Evolutionary conservation across 192 early-diverging fungal species (phyloP).

Genomic region (Paraglomus brasilianum): DNA sequence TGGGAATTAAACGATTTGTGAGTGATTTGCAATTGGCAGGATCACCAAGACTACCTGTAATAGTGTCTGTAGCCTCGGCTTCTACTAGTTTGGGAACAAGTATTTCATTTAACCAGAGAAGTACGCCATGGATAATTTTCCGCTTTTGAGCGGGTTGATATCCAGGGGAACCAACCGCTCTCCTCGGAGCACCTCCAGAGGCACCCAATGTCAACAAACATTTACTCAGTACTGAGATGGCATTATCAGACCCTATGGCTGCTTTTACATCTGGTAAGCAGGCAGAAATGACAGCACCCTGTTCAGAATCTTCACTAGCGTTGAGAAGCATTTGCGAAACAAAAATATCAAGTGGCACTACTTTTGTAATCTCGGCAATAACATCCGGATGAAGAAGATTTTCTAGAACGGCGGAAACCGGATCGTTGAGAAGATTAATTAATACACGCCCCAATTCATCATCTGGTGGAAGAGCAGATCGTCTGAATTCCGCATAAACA

Average conservation of each 20-base stretch:
- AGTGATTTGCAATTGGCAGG: slow-evolving; percentile 12
- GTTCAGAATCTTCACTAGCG: slow-evolving; percentile 19
- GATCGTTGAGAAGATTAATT: slow-evolving; percentile 13
- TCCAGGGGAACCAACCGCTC: not conserved
- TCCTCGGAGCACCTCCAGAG: not conserved
- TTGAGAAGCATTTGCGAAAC: slow-evolving; percentile 2
- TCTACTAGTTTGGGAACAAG: slow-evolving; percentile 19
- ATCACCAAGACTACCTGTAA: slow-evolving; percentile 15
- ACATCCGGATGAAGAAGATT: not conserved
- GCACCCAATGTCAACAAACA: slow-evolving; percentile 5
- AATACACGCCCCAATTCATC: slow-evolving; percentile 14
- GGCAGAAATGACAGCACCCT: not conserved
- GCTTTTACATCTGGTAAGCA: slow-evolving; percentile 7
- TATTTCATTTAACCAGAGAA: slow-evolving; percentile 25
- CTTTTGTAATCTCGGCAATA: slow-evolving; percentile 10
- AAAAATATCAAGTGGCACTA: slow-evolving; percentile 14
- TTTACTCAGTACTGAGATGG: slow-evolving; percentile 7
- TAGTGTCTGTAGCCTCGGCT: not conserved
- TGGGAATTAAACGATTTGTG: slow-evolving; percentile 8
- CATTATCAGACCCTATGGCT: slow-evolving; percentile 1
- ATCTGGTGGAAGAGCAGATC: slow-evolving; percentile 16
- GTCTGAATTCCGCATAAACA: slow-evolving; percentile 6
- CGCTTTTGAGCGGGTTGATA: slow-evolving; percentile 8
- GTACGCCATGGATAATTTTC: slow-evolving; percentile 22
- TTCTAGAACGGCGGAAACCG: slow-evolving; percentile 19